Base-by-base conservation (phyloP, 257 asterid species). In the Nicotiana tabacum region DNA sequence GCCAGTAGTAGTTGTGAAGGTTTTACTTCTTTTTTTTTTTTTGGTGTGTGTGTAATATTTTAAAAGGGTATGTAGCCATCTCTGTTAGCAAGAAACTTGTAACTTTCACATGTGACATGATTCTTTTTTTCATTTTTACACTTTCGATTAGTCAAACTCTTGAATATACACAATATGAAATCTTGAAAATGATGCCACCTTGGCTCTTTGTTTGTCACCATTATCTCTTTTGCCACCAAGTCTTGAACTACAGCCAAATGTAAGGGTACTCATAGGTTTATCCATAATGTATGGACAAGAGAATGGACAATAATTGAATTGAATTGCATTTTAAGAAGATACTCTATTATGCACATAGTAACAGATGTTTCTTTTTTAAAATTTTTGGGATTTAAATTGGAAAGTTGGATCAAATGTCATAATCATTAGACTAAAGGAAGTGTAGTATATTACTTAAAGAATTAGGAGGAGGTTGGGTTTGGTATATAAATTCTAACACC, bases 331-430 rank as follows among this genome's bases (percentile, higher is more conserved):
- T 13, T 72, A 72, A 32, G 39, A 30, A 29, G 30, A 65, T 65
- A 65, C 43, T 13, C 10, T 12, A 5, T 65, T 65, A 12, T 29
- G 43, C 4, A 65, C 43, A 29, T 27, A 10, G 67, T 12, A 27
- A 17, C 46, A 43, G 2, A 43, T 43, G 48, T 43, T 43, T 43
- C 11, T 5, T 37, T 37, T 37, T 43, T 43, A 7, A 1, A 43
- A 43, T 1, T 7, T 7, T 43, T 43, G 48, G 48, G 10, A 7
- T 43, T 43, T 43, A 43, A 43, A 39, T 39, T 46, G 12, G 27
- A 51, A 81, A 56, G 62, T 66, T 81, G 53, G 67, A 81, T 9
- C 12, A 51, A 35, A 70, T 81, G 78, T 66, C 83, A 10, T 46
- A 46, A 29, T 81, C 77, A 66, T 81, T 17, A 43, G 18, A 29